Percentiles rank a stretch among this genome's conserved stretches.
These are phyloP conservation scores for Baudoinia panamericana DNA, from an alignment of 495 filamentous ascomycete genomes.

Conservation along the genomic window DNA sequence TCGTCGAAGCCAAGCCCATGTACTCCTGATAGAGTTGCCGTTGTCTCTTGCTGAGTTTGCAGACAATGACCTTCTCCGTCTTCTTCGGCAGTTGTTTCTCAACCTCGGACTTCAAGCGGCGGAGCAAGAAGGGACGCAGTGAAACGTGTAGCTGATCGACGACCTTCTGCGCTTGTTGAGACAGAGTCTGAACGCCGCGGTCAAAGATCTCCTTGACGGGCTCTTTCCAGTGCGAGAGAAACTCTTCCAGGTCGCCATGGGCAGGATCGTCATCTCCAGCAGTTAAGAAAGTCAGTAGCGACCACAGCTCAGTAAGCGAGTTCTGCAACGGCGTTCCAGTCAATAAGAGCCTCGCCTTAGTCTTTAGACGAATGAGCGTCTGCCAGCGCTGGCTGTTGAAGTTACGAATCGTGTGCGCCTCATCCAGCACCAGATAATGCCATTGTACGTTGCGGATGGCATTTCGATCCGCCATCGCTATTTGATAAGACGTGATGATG, in stretches of 20 bases:
- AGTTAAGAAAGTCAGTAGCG: slow-evolving; percentile 86
- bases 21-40: slow-evolving; percentile 94
- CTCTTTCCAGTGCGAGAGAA: slow-evolving; percentile 83
- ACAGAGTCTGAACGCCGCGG: slow-evolving; percentile 82
- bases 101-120: slow-evolving; percentile 89
- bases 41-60: slow-evolving; percentile 85
- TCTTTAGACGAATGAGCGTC: slow-evolving; percentile 80
- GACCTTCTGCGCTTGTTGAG: slow-evolving; percentile 76
- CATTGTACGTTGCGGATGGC: slow-evolving; percentile 87
- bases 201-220: slow-evolving; percentile 93
- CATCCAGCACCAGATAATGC: slow-evolving; percentile 98
- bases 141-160: slow-evolving; percentile 88
- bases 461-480: slow-evolving; percentile 83
- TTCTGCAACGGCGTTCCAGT: slow-evolving; percentile 97
- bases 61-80: slow-evolving; percentile 93
- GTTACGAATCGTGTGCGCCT: slow-evolving; percentile 99
- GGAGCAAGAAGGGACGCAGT: slow-evolving; percentile 80
- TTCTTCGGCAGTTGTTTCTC: slow-evolving; percentile 99
- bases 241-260: slow-evolving; percentile 68
- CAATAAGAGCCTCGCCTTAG: slow-evolving; percentile 69
- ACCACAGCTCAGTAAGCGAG: slow-evolving; percentile 94
- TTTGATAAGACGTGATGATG: slow-evolving; percentile 90
- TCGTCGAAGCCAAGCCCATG: slow-evolving; percentile 82
- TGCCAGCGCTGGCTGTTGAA: slow-evolving; percentile 97
- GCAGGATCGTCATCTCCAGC: slow-evolving; percentile 51